Evolutionary conservation across 352 stramenopile genomes (phyloP).

Genomic region (Albugo laibachii): DNA sequence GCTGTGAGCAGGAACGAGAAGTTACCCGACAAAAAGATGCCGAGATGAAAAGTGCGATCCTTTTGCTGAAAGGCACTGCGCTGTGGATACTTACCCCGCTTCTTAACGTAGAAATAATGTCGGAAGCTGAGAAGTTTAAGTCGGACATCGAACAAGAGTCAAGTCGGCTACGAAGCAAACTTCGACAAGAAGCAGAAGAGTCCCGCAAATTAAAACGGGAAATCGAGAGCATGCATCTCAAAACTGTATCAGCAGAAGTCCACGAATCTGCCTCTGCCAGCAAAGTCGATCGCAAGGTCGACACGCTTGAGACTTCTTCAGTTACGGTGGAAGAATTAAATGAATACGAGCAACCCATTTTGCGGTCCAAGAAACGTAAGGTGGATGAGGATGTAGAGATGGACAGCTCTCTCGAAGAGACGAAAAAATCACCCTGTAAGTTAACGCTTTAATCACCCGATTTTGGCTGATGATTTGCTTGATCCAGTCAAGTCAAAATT

Average conservation of each 20-base stretch:
- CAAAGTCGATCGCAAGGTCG: background rate
- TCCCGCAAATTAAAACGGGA: constrained; percentile 27
- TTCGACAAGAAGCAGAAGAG: constrained; percentile 34
- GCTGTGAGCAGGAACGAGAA: constrained; percentile 33
- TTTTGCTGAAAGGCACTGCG: background rate
- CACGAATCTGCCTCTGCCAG: constrained; percentile 31
- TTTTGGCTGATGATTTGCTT: too few relatives aligned
- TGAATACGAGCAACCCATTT: too few relatives aligned
- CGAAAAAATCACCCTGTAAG: too few relatives aligned
- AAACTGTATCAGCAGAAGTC: constrained; percentile 35
- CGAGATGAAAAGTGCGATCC: constrained; percentile 28
- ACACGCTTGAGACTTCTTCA: background rate
- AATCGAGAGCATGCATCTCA: constrained; percentile 39
- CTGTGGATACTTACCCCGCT: background rate
- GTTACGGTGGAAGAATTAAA: too few relatives aligned
- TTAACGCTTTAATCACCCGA: too few relatives aligned
- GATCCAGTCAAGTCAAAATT: background rate
- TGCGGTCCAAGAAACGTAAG: too few relatives aligned
- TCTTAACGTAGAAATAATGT: constrained; percentile 1
- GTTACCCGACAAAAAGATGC: constrained; percentile 30
- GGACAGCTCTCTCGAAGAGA: constrained; percentile 3
- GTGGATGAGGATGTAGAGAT: constrained; percentile 31
- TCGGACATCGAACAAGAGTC: constrained; percentile 44
- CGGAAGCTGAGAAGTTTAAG: constrained; percentile 29
- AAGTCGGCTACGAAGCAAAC: constrained; percentile 35